Evolutionary conservation across 2,329 filamentous ascomycete genomes (phyloP), one percentile per base, ranked within the genome.

Genomic region (Sporothrix luriei): DNA sequence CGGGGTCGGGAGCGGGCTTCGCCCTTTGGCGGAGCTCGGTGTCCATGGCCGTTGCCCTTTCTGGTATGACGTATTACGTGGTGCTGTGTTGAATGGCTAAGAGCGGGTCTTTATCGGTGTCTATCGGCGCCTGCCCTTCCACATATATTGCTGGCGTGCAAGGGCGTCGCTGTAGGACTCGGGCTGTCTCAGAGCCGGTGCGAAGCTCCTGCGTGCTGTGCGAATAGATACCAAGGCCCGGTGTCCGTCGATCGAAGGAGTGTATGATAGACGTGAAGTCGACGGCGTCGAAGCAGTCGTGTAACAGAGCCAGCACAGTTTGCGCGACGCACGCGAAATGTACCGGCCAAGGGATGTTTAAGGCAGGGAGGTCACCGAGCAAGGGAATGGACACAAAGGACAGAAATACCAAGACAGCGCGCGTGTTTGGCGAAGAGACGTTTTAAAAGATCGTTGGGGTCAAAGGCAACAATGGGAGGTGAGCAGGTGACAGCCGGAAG

Each of bases 21-120:
- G 71, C 71, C 61, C 79, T 76, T 69, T 78, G 78, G 70, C 78
- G 80, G 68, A 82, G 76, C 71, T 81, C 77, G 68, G 75, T 74
- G 26, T 78, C 75, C 71, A 79, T 76, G 76, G 3, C 19, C 40
- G 16, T n/a, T 11, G 38, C 29, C 10, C 46, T 65, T 16, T 21
- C n/a, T 49, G 43, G 43, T 49, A 49, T 65, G 61, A 49, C 61
- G 61, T 51, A 65, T 65, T 51, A 65, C 51, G 61, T 11, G 43
- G 24, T n/a, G 16, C 3, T 38, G 61, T 9, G 16, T 21, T 19
- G 26, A 59, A 49, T 29, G 40, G 48, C 29, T 24, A 24, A 54
- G 64, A 65, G 46, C 62, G 62, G 62, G 48, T 66, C 46, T 66
- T 24, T 65, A n/a, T 33, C 29, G 38, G 38, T 54, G 13, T 52